Evolutionary conservation across 2,329 filamentous ascomycete species (phyloP), one percentile per base, ranked within the genome.

Genomic region (Pseudocercospora vitis): DNA sequence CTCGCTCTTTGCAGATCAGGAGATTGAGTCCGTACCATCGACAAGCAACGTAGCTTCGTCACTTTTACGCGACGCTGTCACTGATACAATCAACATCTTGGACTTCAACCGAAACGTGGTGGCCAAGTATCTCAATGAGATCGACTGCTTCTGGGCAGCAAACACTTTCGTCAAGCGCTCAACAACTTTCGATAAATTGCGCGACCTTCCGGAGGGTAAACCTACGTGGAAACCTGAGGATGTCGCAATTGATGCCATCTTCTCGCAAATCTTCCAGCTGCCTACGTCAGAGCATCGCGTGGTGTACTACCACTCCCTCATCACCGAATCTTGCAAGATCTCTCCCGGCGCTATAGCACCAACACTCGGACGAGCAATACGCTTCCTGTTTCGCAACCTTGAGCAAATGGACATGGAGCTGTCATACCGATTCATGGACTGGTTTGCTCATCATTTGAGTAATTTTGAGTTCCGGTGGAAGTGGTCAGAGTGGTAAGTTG

Each of bases 391-490:
- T 76, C 84, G 88, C 58, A 91, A 87, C 69, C 78, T 89, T 7
- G 85, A 90, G 55, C 82, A 81, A 2, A 85, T 97, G 78, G 94
- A 99, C 67, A 78, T 96, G 44, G 91, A 97, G 73, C 76, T 99
- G 37, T 81, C 79, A 52, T 87, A 91, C 66, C 84, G 94, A 21
- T 97, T 97, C 74, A 79, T 96, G 68, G 92, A 97, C 70, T 99
- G 94, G 94, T 99, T 99, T 68, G 83, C 92, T 14, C 94, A 99
- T 71, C 94, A 99, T 75, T 76, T 99, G 62, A 96, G 91, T 75
- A 99, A 99, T 75, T 99, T 99, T 69, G 94, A 95, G 49, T 99
- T 97, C 70, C 94, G 94, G 7, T 99, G 94, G 94, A 97, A 97
- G 74, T 99, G 94, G 94, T 86, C 88, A 12, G 94, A 99, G 74